phyloP scores from a whole-genome alignment of 164 flowering plant genomes.

The Sedum album region DNA sequence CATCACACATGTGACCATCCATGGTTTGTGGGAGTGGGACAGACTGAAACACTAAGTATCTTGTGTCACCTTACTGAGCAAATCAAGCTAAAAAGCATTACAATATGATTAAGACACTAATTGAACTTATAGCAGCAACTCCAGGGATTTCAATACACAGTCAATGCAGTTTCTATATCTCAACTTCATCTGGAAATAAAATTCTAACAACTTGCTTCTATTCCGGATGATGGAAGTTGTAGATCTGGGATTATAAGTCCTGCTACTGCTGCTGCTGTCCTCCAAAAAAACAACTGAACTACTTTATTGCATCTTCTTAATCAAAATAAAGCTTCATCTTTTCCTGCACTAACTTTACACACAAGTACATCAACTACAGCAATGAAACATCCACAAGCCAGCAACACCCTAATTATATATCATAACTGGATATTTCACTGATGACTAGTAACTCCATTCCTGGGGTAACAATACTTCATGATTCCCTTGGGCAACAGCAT shows the following conservation, averaged over 20 bases:
- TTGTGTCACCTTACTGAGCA: neutral
- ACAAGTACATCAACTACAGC: neutral
- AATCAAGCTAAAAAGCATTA: neutral
- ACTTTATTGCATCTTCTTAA: neutral
- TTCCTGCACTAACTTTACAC: neutral
- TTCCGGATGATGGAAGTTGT: neutral
- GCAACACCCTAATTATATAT: neutral
- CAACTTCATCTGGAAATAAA: too few species aligned
- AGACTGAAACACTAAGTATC: neutral
- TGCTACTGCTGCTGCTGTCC: neutral
- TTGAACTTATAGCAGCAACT: neutral
- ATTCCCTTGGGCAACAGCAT: neutral
- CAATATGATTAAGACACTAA: neutral
- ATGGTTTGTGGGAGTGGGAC: neutral
- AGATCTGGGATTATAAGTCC: neutral
- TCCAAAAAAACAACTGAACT: neutral
- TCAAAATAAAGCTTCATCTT: neutral
- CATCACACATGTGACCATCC: neutral
- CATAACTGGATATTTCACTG: neutral
- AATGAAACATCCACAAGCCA: neutral
- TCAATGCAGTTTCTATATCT: neutral
- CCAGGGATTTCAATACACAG: neutral
- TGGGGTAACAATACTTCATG: neutral
- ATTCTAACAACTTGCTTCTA: neutral
- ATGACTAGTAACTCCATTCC: slow-evolving; percentile 4